phyloP scores from a whole-genome alignment of 179 eudicot species.

The Amaranthus tricolor region DNA sequence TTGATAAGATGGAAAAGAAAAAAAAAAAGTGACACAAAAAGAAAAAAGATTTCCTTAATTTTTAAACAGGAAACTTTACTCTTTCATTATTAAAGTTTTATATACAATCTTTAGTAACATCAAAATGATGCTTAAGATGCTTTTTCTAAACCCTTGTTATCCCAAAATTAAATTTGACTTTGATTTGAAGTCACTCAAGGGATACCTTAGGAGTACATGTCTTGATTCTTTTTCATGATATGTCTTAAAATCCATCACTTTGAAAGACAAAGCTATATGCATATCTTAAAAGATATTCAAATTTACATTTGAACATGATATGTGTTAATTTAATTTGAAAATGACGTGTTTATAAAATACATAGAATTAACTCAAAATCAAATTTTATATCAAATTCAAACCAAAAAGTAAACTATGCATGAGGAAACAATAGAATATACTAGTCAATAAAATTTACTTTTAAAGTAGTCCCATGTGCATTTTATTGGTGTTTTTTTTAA shows the following conservation, averaged over 20 bases:
- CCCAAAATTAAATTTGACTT: not conserved
- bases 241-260: not conserved
- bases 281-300: not conserved
- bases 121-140: constrained; percentile 9
- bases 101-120: constrained; percentile 14
- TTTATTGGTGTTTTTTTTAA: not conserved
- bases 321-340: too few relatives aligned
- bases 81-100: constrained; percentile 16
- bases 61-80: not conserved
- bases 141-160: constrained; percentile 1
- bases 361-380: too few relatives aligned
- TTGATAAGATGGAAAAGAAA: constrained; percentile 8
- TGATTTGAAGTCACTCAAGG: constrained; percentile 16
- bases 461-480: not conserved
- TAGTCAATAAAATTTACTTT: constrained; percentile 4
- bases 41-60: not conserved
- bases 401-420: not conserved
- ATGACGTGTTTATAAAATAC: too few relatives aligned
- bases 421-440: constrained; percentile 13
- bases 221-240: constrained; percentile 2
- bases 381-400: too few relatives aligned
- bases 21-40: constrained; percentile 5
- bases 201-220: not conserved
- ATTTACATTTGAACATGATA: too few relatives aligned
- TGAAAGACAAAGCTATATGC: constrained; percentile 5